Percentiles rank a stretch among this genome's conserved stretches.
Evolutionary conservation across 768 basidiomycete species (phyloP).

Genomic region (Coprinellus micaceus): DNA sequence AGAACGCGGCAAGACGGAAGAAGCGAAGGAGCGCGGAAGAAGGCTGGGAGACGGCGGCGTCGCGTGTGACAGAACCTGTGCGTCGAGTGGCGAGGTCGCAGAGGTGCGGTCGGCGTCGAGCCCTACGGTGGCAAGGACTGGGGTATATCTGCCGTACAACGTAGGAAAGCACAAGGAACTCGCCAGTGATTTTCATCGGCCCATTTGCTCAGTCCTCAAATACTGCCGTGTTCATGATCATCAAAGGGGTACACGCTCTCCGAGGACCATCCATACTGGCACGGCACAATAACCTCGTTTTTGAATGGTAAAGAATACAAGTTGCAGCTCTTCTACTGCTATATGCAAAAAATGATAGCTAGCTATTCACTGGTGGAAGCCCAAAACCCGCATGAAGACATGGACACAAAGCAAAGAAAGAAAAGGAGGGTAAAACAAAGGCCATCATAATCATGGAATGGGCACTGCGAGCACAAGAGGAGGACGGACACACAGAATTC

Average conservation of each 20-base stretch:
- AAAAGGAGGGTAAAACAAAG: neutral
- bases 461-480: neutral
- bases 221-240: conserved; percentile 2
- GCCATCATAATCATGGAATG: conserved; percentile 2
- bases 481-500: neutral
- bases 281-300: conserved; percentile 4
- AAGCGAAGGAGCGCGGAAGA: neutral
- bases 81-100: neutral
- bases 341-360: conserved; percentile 14
- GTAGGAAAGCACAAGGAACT: conserved; percentile 3
- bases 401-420: conserved; percentile 6
- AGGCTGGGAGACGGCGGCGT: neutral
- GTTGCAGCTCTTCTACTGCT: conserved; percentile 20
- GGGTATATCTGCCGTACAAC: too few relatives aligned
- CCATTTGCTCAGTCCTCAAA: neutral
- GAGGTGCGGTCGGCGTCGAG: neutral
- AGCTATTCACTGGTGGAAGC: conserved; percentile 7
- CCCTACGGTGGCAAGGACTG: neutral
- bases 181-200: conserved; percentile 5
- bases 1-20: conserved; percentile 8
- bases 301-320: conserved; percentile 10
- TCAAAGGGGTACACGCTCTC: neutral
- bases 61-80: neutral
- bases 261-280: neutral
- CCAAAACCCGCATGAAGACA: conserved; percentile 6